A percentile compares a stretch with the other conserved stretches of the same genome.
These are phyloP conservation scores for Apiospora arundinis DNA, from an alignment of 2,329 filamentous ascomycete genomes.

Conservation along the genomic window DNA sequence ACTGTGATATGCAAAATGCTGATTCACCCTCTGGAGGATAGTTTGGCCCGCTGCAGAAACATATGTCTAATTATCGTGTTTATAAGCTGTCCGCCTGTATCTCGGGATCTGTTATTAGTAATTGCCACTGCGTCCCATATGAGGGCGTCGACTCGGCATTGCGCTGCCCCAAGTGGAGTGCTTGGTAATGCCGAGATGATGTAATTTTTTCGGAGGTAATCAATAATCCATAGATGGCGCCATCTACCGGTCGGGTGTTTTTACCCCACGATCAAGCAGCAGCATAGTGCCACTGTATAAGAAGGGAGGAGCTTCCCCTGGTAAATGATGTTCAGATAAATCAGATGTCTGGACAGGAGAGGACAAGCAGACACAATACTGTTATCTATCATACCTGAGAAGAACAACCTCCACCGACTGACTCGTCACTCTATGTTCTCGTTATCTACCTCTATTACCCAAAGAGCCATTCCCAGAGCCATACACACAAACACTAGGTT, in stretches of 20 bases:
- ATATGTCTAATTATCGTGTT: background rate
- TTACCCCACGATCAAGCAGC: conserved; percentile 9
- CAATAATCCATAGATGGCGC: conserved; percentile 5
- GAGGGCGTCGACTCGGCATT: background rate
- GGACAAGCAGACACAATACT: background rate
- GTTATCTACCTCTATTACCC: background rate
- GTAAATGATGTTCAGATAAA: no score
- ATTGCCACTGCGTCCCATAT: background rate
- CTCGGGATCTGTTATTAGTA: conserved; percentile 9
- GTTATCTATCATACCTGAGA: background rate
- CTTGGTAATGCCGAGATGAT: conserved; percentile 17
- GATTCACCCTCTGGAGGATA: background rate
- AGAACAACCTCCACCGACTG: background rate
- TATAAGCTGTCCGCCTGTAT: background rate
- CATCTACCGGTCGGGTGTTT: conserved; percentile 4
- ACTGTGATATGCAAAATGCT: background rate
- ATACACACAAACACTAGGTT: background rate
- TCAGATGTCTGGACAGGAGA: background rate
- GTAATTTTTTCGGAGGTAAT: conserved; percentile 15
- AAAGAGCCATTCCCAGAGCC: background rate
- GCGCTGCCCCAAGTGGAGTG: background rate
- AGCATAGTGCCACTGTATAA: background rate
- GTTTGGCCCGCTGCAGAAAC: background rate
- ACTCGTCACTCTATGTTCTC: background rate
- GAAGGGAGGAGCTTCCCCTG: background rate